Percentiles rank a stretch among this genome's conserved stretches.
Conservation (phyloP, 75 land plant species). For the Picea sitchensis region DNA sequence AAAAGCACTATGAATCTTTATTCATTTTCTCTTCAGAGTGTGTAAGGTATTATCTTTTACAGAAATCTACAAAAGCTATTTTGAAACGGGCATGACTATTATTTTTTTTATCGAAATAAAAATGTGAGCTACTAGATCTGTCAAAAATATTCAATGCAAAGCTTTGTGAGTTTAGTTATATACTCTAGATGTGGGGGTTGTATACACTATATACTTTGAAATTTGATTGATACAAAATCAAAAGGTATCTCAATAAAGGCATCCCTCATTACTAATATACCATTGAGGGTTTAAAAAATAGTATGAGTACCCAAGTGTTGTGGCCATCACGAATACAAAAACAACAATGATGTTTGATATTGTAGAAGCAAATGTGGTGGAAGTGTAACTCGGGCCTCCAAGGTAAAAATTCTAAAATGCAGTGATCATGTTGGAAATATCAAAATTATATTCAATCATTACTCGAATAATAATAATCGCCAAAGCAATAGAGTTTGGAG, state of each 20-base stretch:
- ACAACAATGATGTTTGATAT: slow-evolving; percentile 31
- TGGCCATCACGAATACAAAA: slow-evolving; percentile 33
- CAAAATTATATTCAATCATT: no score
- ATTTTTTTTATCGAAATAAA: no score
- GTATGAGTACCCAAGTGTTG: slow-evolving; percentile 23
- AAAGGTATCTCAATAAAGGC: neutral
- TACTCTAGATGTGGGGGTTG: no score
- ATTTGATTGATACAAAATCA: neutral
- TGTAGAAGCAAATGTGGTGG: slow-evolving; percentile 39
- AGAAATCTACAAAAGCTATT: no score
- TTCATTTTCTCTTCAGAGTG: no score
- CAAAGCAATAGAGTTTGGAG: neutral
- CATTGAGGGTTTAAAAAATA: neutral
- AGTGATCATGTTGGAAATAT: neutral
- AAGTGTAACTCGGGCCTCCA: slow-evolving; percentile 12
- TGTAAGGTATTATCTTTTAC: no score
- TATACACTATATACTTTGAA: neutral
- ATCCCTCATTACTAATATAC: neutral
- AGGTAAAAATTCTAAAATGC: slow-evolving; percentile 9
- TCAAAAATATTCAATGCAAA: no score
- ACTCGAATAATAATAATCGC: neutral
- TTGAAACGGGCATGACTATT: no score
- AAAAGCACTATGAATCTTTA: no score
- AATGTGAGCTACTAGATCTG: no score
- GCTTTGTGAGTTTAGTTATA: no score